Evolutionary conservation across 306 rosid genomes (phyloP), one percentile per base, ranked within the genome.

Genomic region (Gastrolobium villosum): DNA sequence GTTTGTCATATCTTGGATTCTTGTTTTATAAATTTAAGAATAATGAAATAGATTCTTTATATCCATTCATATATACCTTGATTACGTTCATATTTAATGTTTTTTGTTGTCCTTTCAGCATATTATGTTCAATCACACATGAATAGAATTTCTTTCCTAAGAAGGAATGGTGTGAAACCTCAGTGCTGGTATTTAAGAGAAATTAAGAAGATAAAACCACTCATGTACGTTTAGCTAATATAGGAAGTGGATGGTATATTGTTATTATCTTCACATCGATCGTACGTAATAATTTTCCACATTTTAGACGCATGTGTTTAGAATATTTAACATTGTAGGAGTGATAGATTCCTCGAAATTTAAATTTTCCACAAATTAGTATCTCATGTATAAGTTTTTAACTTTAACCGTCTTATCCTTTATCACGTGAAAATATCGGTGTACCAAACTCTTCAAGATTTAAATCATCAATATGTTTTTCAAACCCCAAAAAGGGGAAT

Each of bases 71-170:
- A 48, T 48, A 48, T 55, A 50, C 32, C 34, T 7, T 78, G 54
- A 69, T 78, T 11, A 60, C 14, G 45, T 8, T 61, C 31, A 36
- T 70, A 10, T 57, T 34, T 61, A 57, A 43, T 70, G 9, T 1
- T 36, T 39, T 39, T 50, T 41, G 26, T 36, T 34, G 83, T 79
- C 78, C 31, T 70, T 79, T 71, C 72, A 62, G 78, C 57, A 62
- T 79, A 36, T 53, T 30, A 4, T 40, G 76, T 78, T 67, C 59
- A 68, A 56, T 78, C 82, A 54, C 13, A 48, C n/a, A 32, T 45
- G 10, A 10, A 14, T 32, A 6, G 41, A 66, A 67, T 50, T 50
- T 36, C 20, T 50, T 14, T 20, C 3, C 49, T 8, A 1, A 14
- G 2, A 14, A 14, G 35, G 8, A 48, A 48, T 7, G 32, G 74